These are phyloP conservation scores for Fusarium lyarnte DNA, from an alignment of 2,329 filamentous ascomycete genomes.

Conservation along the genomic window DNA sequence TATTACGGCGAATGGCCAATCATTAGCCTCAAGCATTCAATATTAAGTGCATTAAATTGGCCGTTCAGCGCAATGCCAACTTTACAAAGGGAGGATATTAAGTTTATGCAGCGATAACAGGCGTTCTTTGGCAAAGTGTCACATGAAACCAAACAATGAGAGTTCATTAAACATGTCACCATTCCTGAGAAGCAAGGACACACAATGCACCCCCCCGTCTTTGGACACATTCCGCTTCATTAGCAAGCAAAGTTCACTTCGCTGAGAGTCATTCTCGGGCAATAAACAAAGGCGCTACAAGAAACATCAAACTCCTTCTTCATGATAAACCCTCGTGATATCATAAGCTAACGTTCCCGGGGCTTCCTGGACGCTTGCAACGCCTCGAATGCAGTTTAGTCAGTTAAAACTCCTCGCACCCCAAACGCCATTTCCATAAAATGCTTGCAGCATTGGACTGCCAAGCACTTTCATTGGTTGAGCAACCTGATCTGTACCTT, in stretches of 20 bases:
- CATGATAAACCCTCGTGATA: slow-evolving; percentile 38
- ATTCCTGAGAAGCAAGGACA: slow-evolving; percentile 17
- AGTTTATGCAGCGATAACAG: not conserved
- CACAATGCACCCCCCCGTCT: not conserved
- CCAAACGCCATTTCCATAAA: slow-evolving; percentile 45
- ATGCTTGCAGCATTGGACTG: slow-evolving; percentile 7
- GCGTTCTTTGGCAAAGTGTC: not conserved
- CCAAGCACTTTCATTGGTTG: slow-evolving; percentile 7
- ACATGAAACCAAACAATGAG: not conserved
- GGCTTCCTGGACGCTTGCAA: slow-evolving; percentile 36
- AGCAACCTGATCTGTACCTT: slow-evolving; percentile 27
- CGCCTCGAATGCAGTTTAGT: slow-evolving; percentile 47
- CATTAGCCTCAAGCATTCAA: not conserved
- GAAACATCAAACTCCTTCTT: slow-evolving; percentile 41
- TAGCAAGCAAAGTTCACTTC: not conserved
- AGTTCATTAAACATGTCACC: not conserved
- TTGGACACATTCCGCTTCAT: not conserved
- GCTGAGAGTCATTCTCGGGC: not conserved
- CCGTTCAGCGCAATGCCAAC: not conserved
- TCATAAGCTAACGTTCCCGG: slow-evolving; percentile 37
- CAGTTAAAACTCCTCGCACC: slow-evolving; percentile 44
- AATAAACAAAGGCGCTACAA: slow-evolving; percentile 9
- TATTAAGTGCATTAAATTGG: not conserved
- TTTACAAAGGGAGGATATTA: not conserved
- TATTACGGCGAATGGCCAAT: slow-evolving; percentile 14